Base-by-base conservation (phyloP, 352 stramenopile species). In the Pythium oligandrum region DNA sequence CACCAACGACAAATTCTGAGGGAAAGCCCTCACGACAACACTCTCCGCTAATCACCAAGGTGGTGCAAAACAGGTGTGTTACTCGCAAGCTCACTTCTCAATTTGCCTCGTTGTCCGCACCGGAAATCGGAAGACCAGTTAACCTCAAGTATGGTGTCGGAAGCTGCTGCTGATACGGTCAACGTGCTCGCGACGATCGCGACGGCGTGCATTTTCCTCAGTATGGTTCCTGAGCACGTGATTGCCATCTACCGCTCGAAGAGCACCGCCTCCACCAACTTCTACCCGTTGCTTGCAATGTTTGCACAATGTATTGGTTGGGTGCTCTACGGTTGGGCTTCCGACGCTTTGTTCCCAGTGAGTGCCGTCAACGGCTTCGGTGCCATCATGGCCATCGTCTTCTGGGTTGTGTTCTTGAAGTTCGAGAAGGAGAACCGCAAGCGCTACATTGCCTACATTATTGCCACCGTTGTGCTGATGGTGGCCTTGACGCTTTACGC, bases 171-270 rank as follows among this genome's bases (percentile, higher is more conserved):
- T 40, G 59, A 54, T 6, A 67, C 54, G 2, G 45, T 71, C 59
- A 71, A 71, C 26, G 47, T 71, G 38, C 48, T 71, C 10, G 63
- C 63, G 2, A 68, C 63, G 38, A 67, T 70, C 46, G 63, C 63
- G 6, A 70, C 63, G n/a, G 58, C 53, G 10, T 66, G 53, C 38
- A 63, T 71, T 36, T 68, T 71, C 44, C n/a, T 70, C 42, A 70
- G 63, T 26, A 66, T 66, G 63, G 63, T 64, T 51, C 63, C 63
- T 10, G 52, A 53, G 4, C 17, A 48, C 44, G 60, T 70, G 35
- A 57, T 59, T 37, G 33, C 2, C 4, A 51, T 70, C 6, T 56
- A 64, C 61, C 61, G 61, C 47, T 63, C 63, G 44, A 53, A 49
- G 9, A 60, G 32, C 11, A 68, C 56, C 11, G 8, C 26, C 6